Conservation (phyloP, 371 early-diverging fungal species). For the Mortierella sp. region DNA sequence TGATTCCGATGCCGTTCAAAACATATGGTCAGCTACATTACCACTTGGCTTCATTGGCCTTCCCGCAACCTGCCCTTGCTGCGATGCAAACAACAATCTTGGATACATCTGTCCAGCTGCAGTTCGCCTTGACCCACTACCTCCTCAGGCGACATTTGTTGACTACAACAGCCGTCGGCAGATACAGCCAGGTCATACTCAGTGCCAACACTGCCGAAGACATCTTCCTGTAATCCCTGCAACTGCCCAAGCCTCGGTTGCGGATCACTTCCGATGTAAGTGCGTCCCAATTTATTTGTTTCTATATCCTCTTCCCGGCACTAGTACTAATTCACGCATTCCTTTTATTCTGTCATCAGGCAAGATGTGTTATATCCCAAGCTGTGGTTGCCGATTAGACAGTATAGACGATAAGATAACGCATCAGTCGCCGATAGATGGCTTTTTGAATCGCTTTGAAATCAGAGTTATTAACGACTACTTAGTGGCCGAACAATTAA, state of each 20-base stretch:
- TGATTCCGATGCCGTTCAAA: slow-evolving; percentile 11
- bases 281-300: background rate
- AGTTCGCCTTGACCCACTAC: slow-evolving; percentile 30
- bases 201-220: slow-evolving; percentile 18
- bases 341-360: slow-evolving; percentile 9
- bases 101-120: slow-evolving; percentile 41
- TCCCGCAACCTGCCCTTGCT: slow-evolving; percentile 41
- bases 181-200: slow-evolving; percentile 41
- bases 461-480: slow-evolving; percentile 20
- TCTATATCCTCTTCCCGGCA: too few relatives aligned
- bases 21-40: background rate
- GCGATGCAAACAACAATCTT: slow-evolving; percentile 36
- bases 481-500: slow-evolving; percentile 8
- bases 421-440: background rate
- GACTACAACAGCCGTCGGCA: slow-evolving; percentile 16
- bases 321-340: background rate
- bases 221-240: slow-evolving; percentile 30
- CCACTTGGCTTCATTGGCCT: slow-evolving; percentile 3
- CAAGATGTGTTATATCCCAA: slow-evolving; percentile 40
- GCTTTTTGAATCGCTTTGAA: slow-evolving; percentile 26
- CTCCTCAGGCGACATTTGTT: slow-evolving; percentile 7
- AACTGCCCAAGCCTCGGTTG: slow-evolving; percentile 3
- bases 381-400: slow-evolving; percentile 25
- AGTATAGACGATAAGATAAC: slow-evolving; percentile 33
- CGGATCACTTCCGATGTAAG: slow-evolving; percentile 42